phyloP scores from a whole-genome alignment of 768 basidiomycete genomes.

The Mycena metata region DNA sequence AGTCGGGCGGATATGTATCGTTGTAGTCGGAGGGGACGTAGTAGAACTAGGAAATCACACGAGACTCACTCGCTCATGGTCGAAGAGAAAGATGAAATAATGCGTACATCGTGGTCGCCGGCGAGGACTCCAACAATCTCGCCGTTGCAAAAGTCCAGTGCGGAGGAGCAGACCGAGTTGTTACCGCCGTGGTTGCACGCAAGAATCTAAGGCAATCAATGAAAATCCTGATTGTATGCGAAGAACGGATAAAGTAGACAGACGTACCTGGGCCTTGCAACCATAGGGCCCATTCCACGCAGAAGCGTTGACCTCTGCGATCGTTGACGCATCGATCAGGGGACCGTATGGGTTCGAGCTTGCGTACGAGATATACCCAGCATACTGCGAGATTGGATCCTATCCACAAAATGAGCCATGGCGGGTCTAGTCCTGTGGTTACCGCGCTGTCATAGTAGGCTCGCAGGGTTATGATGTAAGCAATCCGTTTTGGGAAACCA shows the following conservation, averaged over 20 bases:
- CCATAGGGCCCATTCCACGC: slow-evolving; percentile 58
- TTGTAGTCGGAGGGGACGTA: slow-evolving; percentile 61
- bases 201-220: slow-evolving; percentile 55
- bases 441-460: no score
- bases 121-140: slow-evolving; percentile 66
- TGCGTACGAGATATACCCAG: slow-evolving; percentile 70
- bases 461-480: no score
- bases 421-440: no score
- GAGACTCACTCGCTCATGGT: no score
- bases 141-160: slow-evolving; percentile 72
- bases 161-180: slow-evolving; percentile 65
- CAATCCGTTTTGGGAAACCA: no score
- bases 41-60: slow-evolving; percentile 55
- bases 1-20: slow-evolving; percentile 65
- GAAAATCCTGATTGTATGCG: no score
- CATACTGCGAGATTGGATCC: slow-evolving; percentile 65
- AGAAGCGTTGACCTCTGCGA: slow-evolving; percentile 57
- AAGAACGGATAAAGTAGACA: background rate
- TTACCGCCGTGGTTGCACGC: slow-evolving; percentile 64
- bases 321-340: slow-evolving; percentile 58
- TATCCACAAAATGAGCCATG: no score
- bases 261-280: slow-evolving; percentile 62
- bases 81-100: no score
- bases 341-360: slow-evolving; percentile 67
- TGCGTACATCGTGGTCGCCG: slow-evolving; percentile 65